These are phyloP conservation scores for Diaporthe sp. DNA, from an alignment of 2,329 filamentous ascomycete genomes.

Conservation along the genomic window DNA sequence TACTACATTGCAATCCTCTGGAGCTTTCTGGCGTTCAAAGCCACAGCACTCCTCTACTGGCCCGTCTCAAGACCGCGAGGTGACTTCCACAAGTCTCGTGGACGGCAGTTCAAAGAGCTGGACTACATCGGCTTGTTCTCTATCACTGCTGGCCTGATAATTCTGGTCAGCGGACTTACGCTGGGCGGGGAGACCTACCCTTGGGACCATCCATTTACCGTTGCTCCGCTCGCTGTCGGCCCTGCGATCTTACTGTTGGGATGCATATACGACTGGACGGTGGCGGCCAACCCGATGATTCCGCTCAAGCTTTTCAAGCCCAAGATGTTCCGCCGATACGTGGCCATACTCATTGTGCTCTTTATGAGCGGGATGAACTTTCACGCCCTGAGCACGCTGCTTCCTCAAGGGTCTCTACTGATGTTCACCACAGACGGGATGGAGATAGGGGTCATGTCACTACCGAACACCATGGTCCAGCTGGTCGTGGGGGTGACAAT, in stretches of 20 bases:
- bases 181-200: conserved; percentile 23
- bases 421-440: conserved; percentile 35
- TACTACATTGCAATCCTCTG: conserved; percentile 33
- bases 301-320: conserved; percentile 33
- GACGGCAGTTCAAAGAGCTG: conserved; percentile 31
- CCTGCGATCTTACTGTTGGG: background rate
- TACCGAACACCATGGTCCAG: conserved; percentile 11
- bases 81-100: conserved; percentile 33
- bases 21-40: conserved; percentile 34
- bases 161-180: conserved; percentile 28
- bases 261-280: conserved; percentile 29
- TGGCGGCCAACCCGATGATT: conserved; percentile 28
- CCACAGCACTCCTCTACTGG: conserved; percentile 32
- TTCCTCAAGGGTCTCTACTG: conserved; percentile 7
- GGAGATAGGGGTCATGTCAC: conserved; percentile 27
- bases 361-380: conserved; percentile 34
- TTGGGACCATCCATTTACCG: conserved; percentile 13
- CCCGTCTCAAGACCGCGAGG: conserved; percentile 29
- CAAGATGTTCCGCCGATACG: conserved; percentile 30
- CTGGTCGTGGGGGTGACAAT: conserved; percentile 2
- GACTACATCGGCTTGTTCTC: conserved; percentile 32
- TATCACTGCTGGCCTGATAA: conserved; percentile 14
- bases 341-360: conserved; percentile 27
- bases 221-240: conserved; percentile 1
- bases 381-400: conserved; percentile 20